Conservation (phyloP, 2,329 filamentous ascomycete species). For the Aureobasidium subglaciale region DNA sequence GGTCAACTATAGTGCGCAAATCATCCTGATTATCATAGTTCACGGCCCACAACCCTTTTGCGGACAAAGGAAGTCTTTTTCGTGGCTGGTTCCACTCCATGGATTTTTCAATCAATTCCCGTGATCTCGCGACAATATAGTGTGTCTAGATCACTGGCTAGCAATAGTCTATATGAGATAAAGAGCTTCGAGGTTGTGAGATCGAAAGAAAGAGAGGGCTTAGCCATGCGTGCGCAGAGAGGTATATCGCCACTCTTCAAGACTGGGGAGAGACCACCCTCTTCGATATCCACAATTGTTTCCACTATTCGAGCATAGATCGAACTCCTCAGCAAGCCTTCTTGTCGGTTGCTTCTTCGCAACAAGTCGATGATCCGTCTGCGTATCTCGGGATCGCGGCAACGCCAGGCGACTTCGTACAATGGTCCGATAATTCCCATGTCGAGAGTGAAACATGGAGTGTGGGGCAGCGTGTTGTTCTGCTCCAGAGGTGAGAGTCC, state of each 20-base stretch:
- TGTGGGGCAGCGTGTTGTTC: neutral
- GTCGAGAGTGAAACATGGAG: constrained; percentile 22
- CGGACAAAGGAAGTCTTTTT: no score
- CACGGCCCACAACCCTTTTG: no score
- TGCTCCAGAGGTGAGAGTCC: neutral
- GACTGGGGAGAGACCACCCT: neutral
- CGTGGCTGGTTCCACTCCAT: no score
- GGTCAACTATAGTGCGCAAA: no score
- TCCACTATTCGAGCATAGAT: constrained; percentile 24
- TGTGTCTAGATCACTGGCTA: neutral
- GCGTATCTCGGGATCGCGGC: constrained; percentile 20
- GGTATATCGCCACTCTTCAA: neutral
- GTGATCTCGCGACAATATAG: no score
- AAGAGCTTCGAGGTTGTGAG: no score
- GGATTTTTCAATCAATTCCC: neutral
- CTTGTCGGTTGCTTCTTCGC: constrained; percentile 17
- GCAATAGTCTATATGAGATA: no score
- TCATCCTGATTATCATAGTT: no score
- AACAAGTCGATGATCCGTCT: constrained; percentile 20
- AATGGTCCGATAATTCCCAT: constrained; percentile 23
- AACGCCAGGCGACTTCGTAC: constrained; percentile 22
- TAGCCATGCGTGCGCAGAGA: neutral
- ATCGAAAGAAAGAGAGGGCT: neutral
- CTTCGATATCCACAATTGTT: constrained; percentile 26
- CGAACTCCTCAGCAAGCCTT: constrained; percentile 19